These are phyloP conservation scores for Sphagnum tenellum DNA, from an alignment of 225 moss, liverwort and hornwort genomes.

Conservation along the genomic window DNA sequence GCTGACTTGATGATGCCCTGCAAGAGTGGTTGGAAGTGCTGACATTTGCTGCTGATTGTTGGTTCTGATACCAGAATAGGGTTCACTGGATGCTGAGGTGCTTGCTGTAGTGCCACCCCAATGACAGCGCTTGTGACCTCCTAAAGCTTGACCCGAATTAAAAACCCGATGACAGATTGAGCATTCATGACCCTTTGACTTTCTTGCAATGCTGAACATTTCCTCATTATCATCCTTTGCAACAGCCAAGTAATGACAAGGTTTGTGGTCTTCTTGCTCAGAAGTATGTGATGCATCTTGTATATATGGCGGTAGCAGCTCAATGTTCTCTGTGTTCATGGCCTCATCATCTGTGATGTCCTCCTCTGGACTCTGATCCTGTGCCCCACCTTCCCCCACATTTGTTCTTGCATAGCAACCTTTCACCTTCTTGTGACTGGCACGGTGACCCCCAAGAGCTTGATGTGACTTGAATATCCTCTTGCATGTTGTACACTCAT, in stretches of 20 bases:
- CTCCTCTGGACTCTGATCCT: conserved; percentile 47
- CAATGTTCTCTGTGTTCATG: conserved; percentile 34
- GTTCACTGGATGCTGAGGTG: conserved; percentile 34
- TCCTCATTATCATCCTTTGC: conserved; percentile 84
- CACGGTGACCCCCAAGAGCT: conserved; percentile 92
- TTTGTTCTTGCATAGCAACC: conserved; percentile 86
- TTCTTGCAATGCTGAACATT: conserved; percentile 47
- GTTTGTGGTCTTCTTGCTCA: conserved; percentile 41
- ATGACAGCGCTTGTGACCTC: conserved; percentile 97
- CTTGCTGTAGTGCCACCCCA: conserved; percentile 59
- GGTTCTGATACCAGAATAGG: conserved; percentile 20
- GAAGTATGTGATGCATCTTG: conserved; percentile 53
- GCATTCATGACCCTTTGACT: conserved; percentile 69
- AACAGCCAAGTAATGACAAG: conserved; percentile 33
- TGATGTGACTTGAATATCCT: conserved; percentile 88
- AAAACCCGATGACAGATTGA: conserved; percentile 77
- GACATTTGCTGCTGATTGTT: conserved; percentile 4
- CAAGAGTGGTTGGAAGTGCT: conserved; percentile 9
- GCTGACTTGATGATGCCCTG: conserved; percentile 27
- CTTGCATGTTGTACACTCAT: conserved; percentile 80
- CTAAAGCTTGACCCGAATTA: conserved; percentile 82
- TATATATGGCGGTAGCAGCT: conserved; percentile 37
- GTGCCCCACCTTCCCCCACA: conserved; percentile 43
- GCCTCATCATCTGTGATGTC: conserved; percentile 66
- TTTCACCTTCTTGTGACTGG: conserved; percentile 98